These are phyloP conservation scores for Hygrocybe coccinea DNA, from an alignment of 768 basidiomycete genomes.

Conservation along the genomic window DNA sequence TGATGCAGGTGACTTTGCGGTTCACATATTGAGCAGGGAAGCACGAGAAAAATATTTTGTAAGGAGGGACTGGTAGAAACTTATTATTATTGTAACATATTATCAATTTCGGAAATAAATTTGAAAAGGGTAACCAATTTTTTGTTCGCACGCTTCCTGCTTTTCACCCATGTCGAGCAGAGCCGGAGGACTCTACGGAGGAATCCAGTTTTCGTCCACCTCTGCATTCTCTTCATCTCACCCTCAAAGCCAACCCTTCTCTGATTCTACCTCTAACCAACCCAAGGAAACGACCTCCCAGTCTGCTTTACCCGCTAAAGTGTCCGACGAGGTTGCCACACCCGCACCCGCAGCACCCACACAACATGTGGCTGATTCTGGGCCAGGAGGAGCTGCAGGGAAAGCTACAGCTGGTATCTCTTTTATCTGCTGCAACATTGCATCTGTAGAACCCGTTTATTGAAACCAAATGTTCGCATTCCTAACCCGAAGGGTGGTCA, in stretches of 20 bases:
- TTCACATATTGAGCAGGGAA: slow-evolving; percentile 66
- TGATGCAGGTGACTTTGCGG: slow-evolving; percentile 74
- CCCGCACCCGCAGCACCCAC: slow-evolving; percentile 20
- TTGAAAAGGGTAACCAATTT: not conserved
- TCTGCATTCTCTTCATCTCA: slow-evolving; percentile 48
- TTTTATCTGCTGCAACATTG: slow-evolving; percentile 46
- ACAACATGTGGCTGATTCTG: slow-evolving; percentile 13
- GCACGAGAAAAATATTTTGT: slow-evolving; percentile 67
- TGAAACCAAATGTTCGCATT: slow-evolving; percentile 44
- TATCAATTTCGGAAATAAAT: not conserved
- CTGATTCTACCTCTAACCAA: too few relatives aligned
- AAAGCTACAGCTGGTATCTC: slow-evolving; percentile 59
- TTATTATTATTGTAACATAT: not conserved
- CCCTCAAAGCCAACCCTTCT: slow-evolving; percentile 18
- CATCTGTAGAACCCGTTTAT: slow-evolving; percentile 51
- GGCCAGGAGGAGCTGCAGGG: slow-evolving; percentile 26
- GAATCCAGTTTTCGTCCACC: slow-evolving; percentile 76
- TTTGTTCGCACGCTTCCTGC: slow-evolving; percentile 9
- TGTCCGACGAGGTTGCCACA: slow-evolving; percentile 13
- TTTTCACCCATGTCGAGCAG: slow-evolving; percentile 58
- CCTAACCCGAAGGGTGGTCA: slow-evolving; percentile 67
- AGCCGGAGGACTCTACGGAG: slow-evolving; percentile 82
- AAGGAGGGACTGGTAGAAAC: not conserved
- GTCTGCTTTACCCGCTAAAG: slow-evolving; percentile 15
- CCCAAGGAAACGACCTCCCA: not conserved